Base-by-base conservation (phyloP, 768 basidiomycete species). In the Lyophyllum semitale region DNA sequence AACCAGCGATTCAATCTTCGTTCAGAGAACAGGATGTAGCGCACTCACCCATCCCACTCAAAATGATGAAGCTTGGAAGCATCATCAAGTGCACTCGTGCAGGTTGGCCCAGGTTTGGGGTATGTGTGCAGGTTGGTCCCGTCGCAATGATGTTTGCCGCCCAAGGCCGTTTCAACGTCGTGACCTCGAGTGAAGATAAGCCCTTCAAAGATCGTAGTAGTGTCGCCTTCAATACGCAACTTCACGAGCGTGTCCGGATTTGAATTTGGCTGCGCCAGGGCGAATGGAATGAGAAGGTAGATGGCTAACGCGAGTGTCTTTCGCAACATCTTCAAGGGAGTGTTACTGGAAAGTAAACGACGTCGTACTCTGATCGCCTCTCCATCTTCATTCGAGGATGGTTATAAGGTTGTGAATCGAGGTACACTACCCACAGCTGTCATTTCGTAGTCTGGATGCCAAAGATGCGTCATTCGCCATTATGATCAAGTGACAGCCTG, bases 61-160 rank as follows among this genome's bases (percentile, higher is more conserved):
- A 81, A 79, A 9, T 59, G 37, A 2, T 60, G 48, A 20, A 44
- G 15, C 15, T 60, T 63, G 2, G 75, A 65, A 12, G 76, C 78
- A 61, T 77, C 74, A 42, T 73, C 77, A 17, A 81, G 67, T 12
- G 79, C 80, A 38, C 71, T 73, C 7, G 73, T 78, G 45, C 70
- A 71, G 0, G 77, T 78, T 9, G 77, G 71, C 2, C 75, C 77
- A 4, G 77, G 73, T 20, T 48, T 47, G 6, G 62, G 63, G 44
- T 78, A 71, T 0, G 54, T 59, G 12, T 63, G 43, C 44, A 70
- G 59, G 55, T 80, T 80, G 13, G 75, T 77, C 9, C 79, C 78
- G 61, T 80, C 74, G 63, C 79, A 80, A 37, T 70, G 74, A 49
- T 73, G 73, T 8, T 63, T 73, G 3, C 71, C 76, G 4, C 75